phyloP scores from a whole-genome alignment of 1,284 basidiomycete species.

The Moesziomyces sp. region DNA sequence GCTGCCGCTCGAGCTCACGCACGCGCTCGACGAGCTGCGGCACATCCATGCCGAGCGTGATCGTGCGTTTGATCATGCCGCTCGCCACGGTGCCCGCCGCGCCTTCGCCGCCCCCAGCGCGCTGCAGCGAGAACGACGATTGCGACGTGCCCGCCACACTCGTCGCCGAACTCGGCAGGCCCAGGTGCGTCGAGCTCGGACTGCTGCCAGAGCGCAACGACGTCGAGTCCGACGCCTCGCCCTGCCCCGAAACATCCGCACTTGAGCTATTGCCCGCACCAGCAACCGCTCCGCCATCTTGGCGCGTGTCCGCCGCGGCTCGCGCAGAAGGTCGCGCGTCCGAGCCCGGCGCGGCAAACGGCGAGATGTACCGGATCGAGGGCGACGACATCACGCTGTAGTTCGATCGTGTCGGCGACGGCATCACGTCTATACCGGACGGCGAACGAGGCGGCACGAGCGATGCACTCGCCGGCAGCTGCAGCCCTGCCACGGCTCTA shows the following conservation, averaged over 20 bases:
- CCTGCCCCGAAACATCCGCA: conserved; percentile 5
- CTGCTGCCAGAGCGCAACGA: conserved; percentile 33
- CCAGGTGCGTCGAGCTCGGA: conserved; percentile 27
- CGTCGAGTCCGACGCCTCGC: conserved; percentile 22
- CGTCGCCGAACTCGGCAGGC: conserved; percentile 25
- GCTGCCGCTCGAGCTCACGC: conserved; percentile 49
- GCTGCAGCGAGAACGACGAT: conserved; percentile 13
- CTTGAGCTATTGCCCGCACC: conserved; percentile 5
- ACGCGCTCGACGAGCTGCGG: conserved; percentile 38
- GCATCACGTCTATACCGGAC: conserved; percentile 12
- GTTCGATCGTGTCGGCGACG: conserved; percentile 42
- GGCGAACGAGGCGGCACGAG: conserved; percentile 42
- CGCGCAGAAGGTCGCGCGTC: conserved; percentile 13
- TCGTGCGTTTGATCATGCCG: conserved; percentile 46
- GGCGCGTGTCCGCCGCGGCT: conserved; percentile 5
- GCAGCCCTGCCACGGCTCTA: background rate
- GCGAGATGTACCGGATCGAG: conserved; percentile 43
- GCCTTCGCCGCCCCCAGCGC: background rate
- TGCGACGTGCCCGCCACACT: conserved; percentile 20
- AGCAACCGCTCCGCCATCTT: background rate
- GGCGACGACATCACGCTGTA: conserved; percentile 29
- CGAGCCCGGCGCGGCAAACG: conserved; percentile 17
- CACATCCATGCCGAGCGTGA: conserved; percentile 57
- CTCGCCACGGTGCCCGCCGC: background rate
- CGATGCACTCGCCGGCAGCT: conserved; percentile 1